phyloP scores from a whole-genome alignment of 148 eudicot species.

The Spergularia bocconei region DNA sequence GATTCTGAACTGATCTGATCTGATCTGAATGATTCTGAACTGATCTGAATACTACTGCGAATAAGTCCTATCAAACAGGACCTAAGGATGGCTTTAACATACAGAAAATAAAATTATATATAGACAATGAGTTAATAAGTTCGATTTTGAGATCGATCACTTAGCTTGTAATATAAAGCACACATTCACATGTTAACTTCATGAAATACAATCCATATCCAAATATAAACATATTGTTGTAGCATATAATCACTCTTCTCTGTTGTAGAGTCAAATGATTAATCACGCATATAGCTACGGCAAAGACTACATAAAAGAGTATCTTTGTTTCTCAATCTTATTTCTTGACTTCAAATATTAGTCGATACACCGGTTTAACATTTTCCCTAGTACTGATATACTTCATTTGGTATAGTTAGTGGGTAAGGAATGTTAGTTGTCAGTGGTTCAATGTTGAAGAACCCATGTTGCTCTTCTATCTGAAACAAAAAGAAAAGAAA shows the following conservation, averaged over 20 bases:
- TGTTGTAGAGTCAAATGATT: background rate
- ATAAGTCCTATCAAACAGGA: too few species aligned
- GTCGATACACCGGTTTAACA: background rate
- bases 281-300: background rate
- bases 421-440: constrained; percentile 44
- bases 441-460: constrained; percentile 37
- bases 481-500: constrained; percentile 15
- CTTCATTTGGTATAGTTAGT: constrained; percentile 50
- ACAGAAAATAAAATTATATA: too few species aligned
- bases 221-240: background rate
- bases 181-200: background rate
- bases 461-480: constrained; percentile 57
- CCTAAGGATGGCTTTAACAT: too few species aligned
- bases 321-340: constrained; percentile 15
- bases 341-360: constrained; percentile 1
- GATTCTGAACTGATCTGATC: too few species aligned
- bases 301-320: background rate
- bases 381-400: constrained; percentile 42
- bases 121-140: too few species aligned
- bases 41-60: too few species aligned
- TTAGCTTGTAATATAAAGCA: background rate
- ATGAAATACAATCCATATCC: background rate
- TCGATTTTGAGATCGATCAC: too few species aligned
- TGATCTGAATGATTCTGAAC: too few species aligned
- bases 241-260: background rate